phyloP scores from a whole-genome alignment of 1,284 basidiomycete species.

The Phellopilus nigrolimitatus region DNA sequence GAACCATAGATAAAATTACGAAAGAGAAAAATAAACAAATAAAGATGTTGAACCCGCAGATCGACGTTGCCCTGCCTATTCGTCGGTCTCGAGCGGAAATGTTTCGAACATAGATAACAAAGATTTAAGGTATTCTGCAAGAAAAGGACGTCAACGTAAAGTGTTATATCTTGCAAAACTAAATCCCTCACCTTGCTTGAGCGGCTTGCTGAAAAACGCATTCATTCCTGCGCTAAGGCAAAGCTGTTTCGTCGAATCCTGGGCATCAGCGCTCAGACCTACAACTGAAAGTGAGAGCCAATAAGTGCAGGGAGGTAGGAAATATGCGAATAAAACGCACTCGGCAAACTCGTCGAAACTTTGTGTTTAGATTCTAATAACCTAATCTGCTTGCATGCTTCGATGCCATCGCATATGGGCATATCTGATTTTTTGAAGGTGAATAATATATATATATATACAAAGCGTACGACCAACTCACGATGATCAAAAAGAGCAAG shows the following conservation, averaged over 20 bases:
- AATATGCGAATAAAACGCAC: conserved; percentile 33
- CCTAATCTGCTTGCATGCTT: conserved; percentile 60
- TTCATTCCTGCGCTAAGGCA: conserved; percentile 73
- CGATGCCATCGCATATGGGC: conserved; percentile 71
- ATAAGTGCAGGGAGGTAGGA: conserved; percentile 5
- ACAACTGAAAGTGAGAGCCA: conserved; percentile 42
- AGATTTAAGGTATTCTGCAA: conserved; percentile 40
- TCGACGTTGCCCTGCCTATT: no score
- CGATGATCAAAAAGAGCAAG: conserved; percentile 70
- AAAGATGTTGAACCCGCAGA: no score
- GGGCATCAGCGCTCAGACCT: conserved; percentile 66
- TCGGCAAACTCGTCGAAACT: conserved; percentile 44
- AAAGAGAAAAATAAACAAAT: no score
- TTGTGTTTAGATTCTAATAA: conserved; percentile 54
- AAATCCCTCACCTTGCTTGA: conserved; percentile 48
- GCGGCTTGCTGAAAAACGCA: conserved; percentile 64
- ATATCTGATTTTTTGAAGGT: no score
- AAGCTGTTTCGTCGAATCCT: conserved; percentile 67
- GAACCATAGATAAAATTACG: no score
- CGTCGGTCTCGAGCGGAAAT: not conserved
- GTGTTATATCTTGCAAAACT: not conserved
- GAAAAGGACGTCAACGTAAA: not conserved
- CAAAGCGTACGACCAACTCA: conserved; percentile 32
- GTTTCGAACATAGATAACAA: conserved; percentile 46
- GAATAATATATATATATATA: not conserved